Evolutionary conservation across 139 green algal genomes (phyloP).

Genomic region (Picochlorum costavermella): DNA sequence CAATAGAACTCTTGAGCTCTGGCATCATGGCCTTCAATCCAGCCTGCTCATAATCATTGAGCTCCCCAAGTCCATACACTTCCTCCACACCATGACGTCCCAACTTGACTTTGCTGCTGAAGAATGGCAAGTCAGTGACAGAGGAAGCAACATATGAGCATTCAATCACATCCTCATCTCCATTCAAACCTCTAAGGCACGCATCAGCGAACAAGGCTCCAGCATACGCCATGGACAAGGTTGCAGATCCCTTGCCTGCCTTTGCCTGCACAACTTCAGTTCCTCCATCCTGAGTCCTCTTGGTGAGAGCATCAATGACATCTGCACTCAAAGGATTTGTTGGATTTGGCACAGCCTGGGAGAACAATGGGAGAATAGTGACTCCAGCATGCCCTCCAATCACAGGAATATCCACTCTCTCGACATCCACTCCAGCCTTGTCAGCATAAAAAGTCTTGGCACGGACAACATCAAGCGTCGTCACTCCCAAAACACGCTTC

Average conservation of each 20-base stretch:
- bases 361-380: constrained; percentile 98
- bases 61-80: constrained; percentile 66
- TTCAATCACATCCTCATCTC: constrained; percentile 53
- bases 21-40: constrained; percentile 68
- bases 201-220: constrained; percentile 91
- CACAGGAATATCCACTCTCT: constrained; percentile 91
- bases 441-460: constrained; percentile 89
- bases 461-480: constrained; percentile 76
- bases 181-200: constrained; percentile 86
- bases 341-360: constrained; percentile 58
- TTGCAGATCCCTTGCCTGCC: constrained; percentile 76
- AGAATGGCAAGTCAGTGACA: constrained; percentile 79
- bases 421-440: constrained; percentile 48
- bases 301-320: constrained; percentile 87
- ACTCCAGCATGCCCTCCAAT: constrained; percentile 94
- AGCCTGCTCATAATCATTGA: constrained; percentile 84
- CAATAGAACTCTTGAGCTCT: constrained; percentile 74
- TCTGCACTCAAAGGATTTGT: constrained; percentile 52
- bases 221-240: constrained; percentile 97
- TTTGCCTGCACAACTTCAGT: constrained; percentile 96
- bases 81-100: constrained; percentile 68
- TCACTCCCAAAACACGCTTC: constrained; percentile 69
- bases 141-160: constrained; percentile 88
- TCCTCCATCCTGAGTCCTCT: constrained; percentile 96
- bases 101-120: constrained; percentile 84